A percentile compares a stretch with the other conserved stretches of the same genome.
Conservation (phyloP, 2,329 filamentous ascomycete species). For the Microdochium paspali region DNA sequence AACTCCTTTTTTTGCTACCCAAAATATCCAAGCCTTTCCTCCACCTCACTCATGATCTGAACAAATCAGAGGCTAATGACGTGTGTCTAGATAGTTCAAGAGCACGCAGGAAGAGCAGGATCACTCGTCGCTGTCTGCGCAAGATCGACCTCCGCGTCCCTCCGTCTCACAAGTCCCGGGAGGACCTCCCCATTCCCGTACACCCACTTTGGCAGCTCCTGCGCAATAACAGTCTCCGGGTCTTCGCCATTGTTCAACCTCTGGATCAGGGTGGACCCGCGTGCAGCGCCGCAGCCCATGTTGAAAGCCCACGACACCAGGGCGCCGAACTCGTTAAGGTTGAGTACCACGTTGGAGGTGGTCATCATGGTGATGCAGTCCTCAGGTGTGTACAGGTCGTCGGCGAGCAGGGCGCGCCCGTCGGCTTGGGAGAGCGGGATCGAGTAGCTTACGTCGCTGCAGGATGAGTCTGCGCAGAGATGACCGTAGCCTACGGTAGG, state of each 20-base stretch:
- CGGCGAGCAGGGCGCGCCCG: constrained; percentile 27
- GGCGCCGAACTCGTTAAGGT: constrained; percentile 42
- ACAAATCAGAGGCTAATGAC: too few relatives aligned
- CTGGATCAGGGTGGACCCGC: constrained; percentile 27
- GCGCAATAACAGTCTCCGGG: constrained; percentile 26
- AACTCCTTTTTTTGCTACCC: too few relatives aligned
- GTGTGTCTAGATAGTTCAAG: too few relatives aligned
- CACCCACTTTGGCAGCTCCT: constrained; percentile 39
- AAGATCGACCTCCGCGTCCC: background rate
- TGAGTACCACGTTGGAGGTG: constrained; percentile 24
- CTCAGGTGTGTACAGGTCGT: constrained; percentile 21
- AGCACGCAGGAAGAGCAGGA: background rate
- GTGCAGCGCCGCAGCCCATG: constrained; percentile 31
- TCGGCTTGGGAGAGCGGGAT: constrained; percentile 32
- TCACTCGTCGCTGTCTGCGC: background rate
- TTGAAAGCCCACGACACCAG: constrained; percentile 43
- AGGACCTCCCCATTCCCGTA: constrained; percentile 19
- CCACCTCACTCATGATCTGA: too few relatives aligned
- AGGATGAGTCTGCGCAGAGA: constrained; percentile 29
- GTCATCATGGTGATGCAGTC: constrained; percentile 13
- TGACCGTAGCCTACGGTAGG: constrained; percentile 43
- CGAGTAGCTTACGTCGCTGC: constrained; percentile 32
- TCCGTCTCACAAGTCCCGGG: background rate
- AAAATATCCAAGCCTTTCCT: too few relatives aligned
- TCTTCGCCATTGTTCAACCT: constrained; percentile 33